A percentile compares a stretch with the other conserved stretches of the same genome.
These are phyloP conservation scores for Neckera pumila DNA, from an alignment of 225 moss, liverwort and hornwort species.

Conservation along the genomic window DNA sequence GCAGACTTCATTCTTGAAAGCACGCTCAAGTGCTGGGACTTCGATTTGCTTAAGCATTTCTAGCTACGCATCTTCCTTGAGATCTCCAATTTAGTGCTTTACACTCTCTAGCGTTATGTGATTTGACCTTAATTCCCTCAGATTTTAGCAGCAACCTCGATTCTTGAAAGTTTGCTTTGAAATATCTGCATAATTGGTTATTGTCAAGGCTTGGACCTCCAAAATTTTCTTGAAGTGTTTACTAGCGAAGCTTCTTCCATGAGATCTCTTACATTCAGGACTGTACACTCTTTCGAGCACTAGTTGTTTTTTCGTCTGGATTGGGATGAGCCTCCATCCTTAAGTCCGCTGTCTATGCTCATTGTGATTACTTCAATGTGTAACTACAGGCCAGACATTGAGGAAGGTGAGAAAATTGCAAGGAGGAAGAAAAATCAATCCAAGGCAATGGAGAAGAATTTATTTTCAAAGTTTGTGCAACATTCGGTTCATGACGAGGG, in stretches of 20 bases:
- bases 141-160: not conserved
- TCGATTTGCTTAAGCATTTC: not conserved
- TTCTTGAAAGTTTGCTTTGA: not conserved
- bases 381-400: slow-evolving; percentile 72
- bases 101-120: not conserved
- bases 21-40: not conserved
- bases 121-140: not conserved
- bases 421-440: slow-evolving; percentile 78
- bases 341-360: not conserved
- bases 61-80: not conserved
- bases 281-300: not conserved
- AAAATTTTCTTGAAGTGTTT: not conserved
- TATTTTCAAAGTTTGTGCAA: slow-evolving; percentile 96
- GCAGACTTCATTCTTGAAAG: not conserved
- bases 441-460: slow-evolving; percentile 69
- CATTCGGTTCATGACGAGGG: slow-evolving; percentile 73
- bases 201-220: not conserved
- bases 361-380: not conserved
- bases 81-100: not conserved
- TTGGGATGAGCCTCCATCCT: not conserved
- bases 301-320: not conserved
- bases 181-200: not conserved
- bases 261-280: not conserved
- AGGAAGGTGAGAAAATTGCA: slow-evolving; percentile 71
- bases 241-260: not conserved